These are phyloP conservation scores for Chlorokybus atmophyticus DNA, from an alignment of 139 green algal species.

Conservation along the genomic window DNA sequence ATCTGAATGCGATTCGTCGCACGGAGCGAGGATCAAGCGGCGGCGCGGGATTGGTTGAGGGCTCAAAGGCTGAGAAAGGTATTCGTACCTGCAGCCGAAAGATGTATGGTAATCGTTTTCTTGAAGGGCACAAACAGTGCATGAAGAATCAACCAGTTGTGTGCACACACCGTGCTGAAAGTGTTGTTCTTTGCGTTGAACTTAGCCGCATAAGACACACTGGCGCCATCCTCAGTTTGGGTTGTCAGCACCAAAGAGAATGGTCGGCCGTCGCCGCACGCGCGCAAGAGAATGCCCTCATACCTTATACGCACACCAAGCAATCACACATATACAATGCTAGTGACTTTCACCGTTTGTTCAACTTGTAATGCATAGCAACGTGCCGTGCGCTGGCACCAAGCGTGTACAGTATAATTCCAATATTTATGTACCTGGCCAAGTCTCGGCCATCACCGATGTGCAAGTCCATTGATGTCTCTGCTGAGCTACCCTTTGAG, in stretches of 20 bases:
- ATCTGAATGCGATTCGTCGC: constrained; percentile 35
- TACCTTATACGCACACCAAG: constrained; percentile 5
- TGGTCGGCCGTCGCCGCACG: constrained; percentile 61
- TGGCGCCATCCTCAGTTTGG: constrained; percentile 8
- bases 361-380: too few species aligned
- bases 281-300: constrained; percentile 68
- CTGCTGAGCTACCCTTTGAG: too few species aligned
- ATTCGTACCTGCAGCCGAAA: constrained; percentile 56
- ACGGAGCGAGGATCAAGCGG: constrained; percentile 25
- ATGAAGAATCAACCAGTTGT: too few species aligned
- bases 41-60: not conserved
- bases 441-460: too few species aligned
- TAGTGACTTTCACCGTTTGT: too few species aligned
- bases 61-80: constrained; percentile 67
- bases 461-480: too few species aligned
- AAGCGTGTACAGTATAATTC: too few species aligned
- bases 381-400: too few species aligned
- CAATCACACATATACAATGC: not conserved
- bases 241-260: constrained; percentile 55
- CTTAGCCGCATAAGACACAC: constrained; percentile 7
- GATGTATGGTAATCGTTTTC: too few species aligned
- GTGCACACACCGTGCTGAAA: constrained; percentile 56
- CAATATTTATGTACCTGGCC: too few species aligned
- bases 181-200: too few species aligned
- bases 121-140: too few species aligned